Conservation (phyloP, 1,284 basidiomycete genomes). For the Leccinum insolens region DNA sequence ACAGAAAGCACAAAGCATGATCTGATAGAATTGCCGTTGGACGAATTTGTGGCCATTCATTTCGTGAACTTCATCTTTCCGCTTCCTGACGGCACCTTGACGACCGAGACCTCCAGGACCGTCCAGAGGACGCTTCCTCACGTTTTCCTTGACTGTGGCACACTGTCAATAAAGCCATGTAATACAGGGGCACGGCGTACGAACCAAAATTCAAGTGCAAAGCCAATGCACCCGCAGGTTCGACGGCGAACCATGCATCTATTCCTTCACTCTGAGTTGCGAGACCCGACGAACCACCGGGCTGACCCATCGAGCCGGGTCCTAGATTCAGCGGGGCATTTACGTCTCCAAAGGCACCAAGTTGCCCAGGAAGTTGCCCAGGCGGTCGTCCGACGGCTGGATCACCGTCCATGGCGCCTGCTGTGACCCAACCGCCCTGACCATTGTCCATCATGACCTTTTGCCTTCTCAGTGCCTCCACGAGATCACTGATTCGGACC, state of each 20-base stretch:
- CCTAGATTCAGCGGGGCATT: constrained; percentile 60
- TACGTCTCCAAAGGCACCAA: constrained; percentile 50
- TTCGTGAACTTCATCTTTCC: constrained; percentile 97
- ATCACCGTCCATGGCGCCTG: constrained; percentile 78
- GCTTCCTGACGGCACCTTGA: constrained; percentile 97
- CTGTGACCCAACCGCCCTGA: constrained; percentile 93
- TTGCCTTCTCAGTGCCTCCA: constrained; percentile 92
- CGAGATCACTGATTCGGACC: constrained; percentile 94
- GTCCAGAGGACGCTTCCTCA: constrained; percentile 92
- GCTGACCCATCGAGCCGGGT: constrained; percentile 28
- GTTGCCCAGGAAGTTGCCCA: constrained; percentile 30
- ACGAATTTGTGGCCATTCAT: constrained; percentile 99
- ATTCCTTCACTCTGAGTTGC: constrained; percentile 71
- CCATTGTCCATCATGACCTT: constrained; percentile 87
- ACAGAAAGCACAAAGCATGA: constrained; percentile 98
- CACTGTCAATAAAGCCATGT: constrained; percentile 17
- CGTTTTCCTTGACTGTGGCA: constrained; percentile 88
- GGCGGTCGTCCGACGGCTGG: constrained; percentile 39
- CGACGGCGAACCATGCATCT: constrained; percentile 97
- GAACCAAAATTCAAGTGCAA: constrained; percentile 88
- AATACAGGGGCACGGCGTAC: constrained; percentile 34
- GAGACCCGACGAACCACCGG: constrained; percentile 35
- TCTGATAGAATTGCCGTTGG: constrained; percentile 97
- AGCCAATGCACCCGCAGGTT: constrained; percentile 94
- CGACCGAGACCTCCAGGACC: constrained; percentile 89